Percentiles rank a stretch among this genome's conserved stretches.
These are phyloP conservation scores for Hygrophila difformis DNA, from an alignment of 257 asterid species.

Conservation along the genomic window DNA sequence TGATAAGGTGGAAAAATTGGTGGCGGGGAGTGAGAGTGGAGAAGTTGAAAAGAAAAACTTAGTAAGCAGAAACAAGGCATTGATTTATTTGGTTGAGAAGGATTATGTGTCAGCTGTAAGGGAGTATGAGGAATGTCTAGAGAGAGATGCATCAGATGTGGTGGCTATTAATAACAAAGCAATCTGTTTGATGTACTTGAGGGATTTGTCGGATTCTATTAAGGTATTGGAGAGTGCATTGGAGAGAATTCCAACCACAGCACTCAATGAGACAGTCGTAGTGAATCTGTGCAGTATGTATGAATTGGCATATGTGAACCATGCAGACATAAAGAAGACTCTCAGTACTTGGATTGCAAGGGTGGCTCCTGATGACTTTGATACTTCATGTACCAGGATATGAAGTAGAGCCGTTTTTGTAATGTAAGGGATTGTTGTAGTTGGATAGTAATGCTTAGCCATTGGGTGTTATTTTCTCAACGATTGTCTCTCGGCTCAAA, in stretches of 20 bases:
- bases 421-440: no score
- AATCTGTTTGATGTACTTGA: slow-evolving; percentile 88
- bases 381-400: slow-evolving; percentile 71
- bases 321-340: slow-evolving; percentile 75
- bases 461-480: no score
- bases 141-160: slow-evolving; percentile 68
- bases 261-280: slow-evolving; percentile 80
- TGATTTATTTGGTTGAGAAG: slow-evolving; percentile 77
- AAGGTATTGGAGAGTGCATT: slow-evolving; percentile 87
- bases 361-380: slow-evolving; percentile 98
- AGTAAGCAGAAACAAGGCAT: slow-evolving; percentile 80
- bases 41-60: slow-evolving; percentile 56
- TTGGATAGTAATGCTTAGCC: no score
- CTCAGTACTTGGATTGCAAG: slow-evolving; percentile 92
- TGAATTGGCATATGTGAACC: slow-evolving; percentile 91
- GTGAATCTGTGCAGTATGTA: slow-evolving; percentile 97
- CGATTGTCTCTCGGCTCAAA: no score
- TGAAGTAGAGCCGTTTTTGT: slow-evolving; percentile 57
- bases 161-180: slow-evolving; percentile 94
- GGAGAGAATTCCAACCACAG: slow-evolving; percentile 89
- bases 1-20: slow-evolving; percentile 41
- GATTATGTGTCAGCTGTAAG: slow-evolving; percentile 89
- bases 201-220: slow-evolving; percentile 90
- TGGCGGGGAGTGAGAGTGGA: slow-evolving; percentile 21
- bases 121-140: slow-evolving; percentile 84